Evolutionary conservation across 306 rosid species (phyloP), one percentile per base, ranked within the genome.

Genomic region (Sphenostylis stenocarpa): DNA sequence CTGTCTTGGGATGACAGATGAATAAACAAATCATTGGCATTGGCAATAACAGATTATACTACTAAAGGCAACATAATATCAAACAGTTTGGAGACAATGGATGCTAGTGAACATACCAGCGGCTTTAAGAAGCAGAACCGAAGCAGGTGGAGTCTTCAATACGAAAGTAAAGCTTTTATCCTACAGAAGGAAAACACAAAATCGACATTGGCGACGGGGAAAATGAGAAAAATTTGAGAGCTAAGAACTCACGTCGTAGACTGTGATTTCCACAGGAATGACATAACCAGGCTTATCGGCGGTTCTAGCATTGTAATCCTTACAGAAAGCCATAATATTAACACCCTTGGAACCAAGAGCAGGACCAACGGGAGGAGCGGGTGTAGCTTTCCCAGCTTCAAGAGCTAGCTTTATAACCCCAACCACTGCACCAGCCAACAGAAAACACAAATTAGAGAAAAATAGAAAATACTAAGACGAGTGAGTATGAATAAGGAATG

Each of bases 321-420:
- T 95, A 78, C 98, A 95, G 67, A 95, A 95, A 45, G 99, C 96
- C 99, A 95, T 95, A 48, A 95, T 95, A 39, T 95, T 95, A 7
- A 95, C 99, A 80, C 99, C 99, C 77, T 95, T 95, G 0, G 99
- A 91, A 87, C 99, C 98, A 67, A 95, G 84, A 10, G 99, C 99
- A 33, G 99, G 99, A 14, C 99, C 99, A 17, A 95, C 99, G 1
- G 99, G 99, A 48, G 99, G 99, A 23, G 99, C 97, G 19, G 99
- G 99, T 6, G 99, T 92, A n/a, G 99, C 99, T 85, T 95, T 95
- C 2, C 99, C 99, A 29, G 99, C 99, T 89, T 95, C 98, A 51
- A 95, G 93, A 14, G 99, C 99, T 47, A 95, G 86, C 84, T 95
- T 95, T 56, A 95, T 95, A 61, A 92, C 11, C 53, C 99, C 99